Base-by-base conservation (phyloP, 139 green algal species). In the Chlorella sp. region DNA sequence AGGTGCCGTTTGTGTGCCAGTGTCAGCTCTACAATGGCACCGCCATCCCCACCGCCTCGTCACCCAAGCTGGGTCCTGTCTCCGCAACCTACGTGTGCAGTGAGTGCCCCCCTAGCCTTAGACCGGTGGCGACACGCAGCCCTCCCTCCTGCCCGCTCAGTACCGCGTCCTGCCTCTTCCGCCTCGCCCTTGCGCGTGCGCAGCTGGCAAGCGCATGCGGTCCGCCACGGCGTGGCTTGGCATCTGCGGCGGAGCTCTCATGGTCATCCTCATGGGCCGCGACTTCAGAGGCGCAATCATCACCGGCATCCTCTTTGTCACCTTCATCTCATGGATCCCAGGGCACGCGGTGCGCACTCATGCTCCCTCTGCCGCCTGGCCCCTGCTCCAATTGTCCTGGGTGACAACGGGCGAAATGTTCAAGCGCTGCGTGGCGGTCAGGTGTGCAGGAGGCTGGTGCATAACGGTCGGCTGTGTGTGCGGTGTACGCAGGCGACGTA, bases 311-410 rank as follows among this genome's bases (percentile, higher is more conserved):
- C 72, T 88, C 36, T 93, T 94, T 74, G 83, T 91, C 2, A 96
- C 91, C 29, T 80, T 93, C 71, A 87, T 96, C 27, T 82, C 72
- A 27, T 96, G 91, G 91, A 91, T 94, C 70, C 89, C 89, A 1
- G 82, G 77, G 29, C 78, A 88, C 71, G 51, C 71, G 4, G 85
- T 66, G 42, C 3, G 29, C 42, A 60, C n/a, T n/a, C n/a, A n/a
- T n/a, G n/a, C n/a, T n/a, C n/a, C n/a, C n/a, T n/a, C n/a, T n/a
- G n/a, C n/a, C 64, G 27, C 64, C n/a, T n/a, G n/a, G n/a, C n/a
- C n/a, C n/a, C n/a, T n/a, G n/a, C n/a, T n/a, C n/a, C n/a, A n/a
- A n/a, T n/a, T n/a, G n/a, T n/a, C n/a, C n/a, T n/a, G n/a, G n/a
- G n/a, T n/a, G n/a, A n/a, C n/a, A n/a, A n/a, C n/a, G n/a, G n/a